Evolutionary conservation across 2,329 filamentous ascomycete genomes (phyloP).

Genomic region (Penicillium aurantiogriseum): DNA sequence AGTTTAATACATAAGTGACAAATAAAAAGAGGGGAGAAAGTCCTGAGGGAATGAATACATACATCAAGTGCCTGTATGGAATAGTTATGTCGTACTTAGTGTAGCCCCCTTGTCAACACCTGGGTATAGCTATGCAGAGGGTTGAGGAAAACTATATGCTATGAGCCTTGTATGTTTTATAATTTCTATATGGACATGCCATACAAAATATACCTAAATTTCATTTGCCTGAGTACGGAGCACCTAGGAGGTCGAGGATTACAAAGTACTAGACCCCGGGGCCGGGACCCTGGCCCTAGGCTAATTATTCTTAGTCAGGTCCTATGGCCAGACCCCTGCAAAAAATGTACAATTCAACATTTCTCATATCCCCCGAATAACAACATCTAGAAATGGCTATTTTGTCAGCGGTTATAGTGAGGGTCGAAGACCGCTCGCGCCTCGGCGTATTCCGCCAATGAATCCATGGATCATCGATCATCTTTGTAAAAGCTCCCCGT

Average conservation of each 20-base stretch:
- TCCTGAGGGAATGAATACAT: too few relatives aligned
- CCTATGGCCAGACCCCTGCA: background rate
- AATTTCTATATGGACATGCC: background rate
- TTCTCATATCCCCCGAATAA: background rate
- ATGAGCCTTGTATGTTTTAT: background rate
- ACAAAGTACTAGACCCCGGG: background rate
- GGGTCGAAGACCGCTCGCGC: background rate
- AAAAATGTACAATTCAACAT: background rate
- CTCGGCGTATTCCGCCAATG: conserved; percentile 9
- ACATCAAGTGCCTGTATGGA: too few relatives aligned
- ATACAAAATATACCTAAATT: background rate
- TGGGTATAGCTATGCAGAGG: background rate
- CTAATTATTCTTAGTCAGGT: background rate
- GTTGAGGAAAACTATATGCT: background rate
- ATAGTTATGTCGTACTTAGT: too few relatives aligned
- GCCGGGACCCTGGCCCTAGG: too few relatives aligned
- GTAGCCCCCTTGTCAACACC: too few relatives aligned
- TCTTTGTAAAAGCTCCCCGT: background rate
- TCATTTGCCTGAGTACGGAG: background rate
- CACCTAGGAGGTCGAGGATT: background rate
- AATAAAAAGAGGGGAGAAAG: too few relatives aligned
- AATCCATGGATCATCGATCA: background rate
- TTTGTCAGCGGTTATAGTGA: conserved; percentile 6
- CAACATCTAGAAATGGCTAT: conserved; percentile 3
- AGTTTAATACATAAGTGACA: too few relatives aligned